Evolutionary conservation across 2,329 filamentous ascomycete species (phyloP).

Genomic region (Ophiostoma ulmi): DNA sequence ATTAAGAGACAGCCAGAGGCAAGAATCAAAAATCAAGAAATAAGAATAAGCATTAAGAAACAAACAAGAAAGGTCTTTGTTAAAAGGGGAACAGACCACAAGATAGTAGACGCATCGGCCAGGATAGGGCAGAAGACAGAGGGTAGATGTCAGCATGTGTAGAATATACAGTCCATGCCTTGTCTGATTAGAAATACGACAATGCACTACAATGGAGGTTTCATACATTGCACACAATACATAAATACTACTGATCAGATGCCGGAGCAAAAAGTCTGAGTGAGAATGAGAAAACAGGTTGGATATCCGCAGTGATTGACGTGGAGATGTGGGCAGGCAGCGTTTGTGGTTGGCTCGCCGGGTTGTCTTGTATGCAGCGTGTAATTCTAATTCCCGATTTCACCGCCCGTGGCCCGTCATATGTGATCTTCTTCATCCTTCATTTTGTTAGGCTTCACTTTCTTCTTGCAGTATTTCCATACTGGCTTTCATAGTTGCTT

Average conservation of each 20-base stretch:
- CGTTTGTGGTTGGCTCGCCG: not conserved
- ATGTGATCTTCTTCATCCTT: not conserved
- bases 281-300: not conserved
- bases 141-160: conserved; percentile 11
- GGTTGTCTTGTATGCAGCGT: not conserved
- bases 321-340: not conserved
- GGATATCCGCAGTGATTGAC: not conserved
- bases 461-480: not conserved
- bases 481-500: no score
- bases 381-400: not conserved
- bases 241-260: not conserved
- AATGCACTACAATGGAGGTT: no score
- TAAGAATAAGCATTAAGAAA: not conserved
- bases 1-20: not conserved
- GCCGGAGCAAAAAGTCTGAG: not conserved
- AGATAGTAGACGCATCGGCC: not conserved
- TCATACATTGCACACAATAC: not conserved
- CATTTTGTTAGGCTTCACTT: not conserved
- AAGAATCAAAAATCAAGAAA: not conserved
- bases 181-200: not conserved
- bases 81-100: not conserved
- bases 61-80: not conserved
- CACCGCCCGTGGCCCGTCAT: not conserved
- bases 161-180: not conserved
- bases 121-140: not conserved